Evolutionary conservation across 441 rosid species (phyloP), one percentile per base, ranked within the genome.

Genomic region (Brassica balearica): DNA sequence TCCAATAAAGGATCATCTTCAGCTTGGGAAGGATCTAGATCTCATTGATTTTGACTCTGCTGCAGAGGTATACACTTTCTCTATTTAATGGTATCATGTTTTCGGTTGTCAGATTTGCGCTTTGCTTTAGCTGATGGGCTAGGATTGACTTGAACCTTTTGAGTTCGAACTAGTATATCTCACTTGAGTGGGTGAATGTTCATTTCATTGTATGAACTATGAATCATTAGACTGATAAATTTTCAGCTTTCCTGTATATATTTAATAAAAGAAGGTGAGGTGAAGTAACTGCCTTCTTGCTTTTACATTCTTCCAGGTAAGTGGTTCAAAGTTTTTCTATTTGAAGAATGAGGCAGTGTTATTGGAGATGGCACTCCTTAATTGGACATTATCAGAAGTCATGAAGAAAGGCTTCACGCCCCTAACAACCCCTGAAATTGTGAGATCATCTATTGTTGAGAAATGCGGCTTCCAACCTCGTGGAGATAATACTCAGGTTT

Each of bases 401-500:
- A 81, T 86, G 85, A 91, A 90, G 83, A 93, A 88, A 81, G 99
- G 99, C 32, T 95, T 89, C 82, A 88, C 82, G 4, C 91, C 95
- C 56, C 59, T 95, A 66, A 89, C 85, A 23, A 93, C 99, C 73
- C 98, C 99, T 20, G 98, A 95, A 84, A 84, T 95, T 61, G 98
- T 95, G 64, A 88, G 99, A 80, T 90, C 96, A 11, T 90, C 99
- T 60, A 79, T 88, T 70, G 94, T 95, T 78, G 99, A 95, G 84
- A 95, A 95, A 86, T 95, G 99, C 74, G 99, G 98, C 64, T 95
- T 95, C 82, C 98, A 90, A 82, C 99, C 99, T 80, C 98, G 97
- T 83, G 98, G 93, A 86, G 91, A 84, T 78, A 95, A 92, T 83
- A 95, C 97, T 48, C 97, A 92, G 99, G 99, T 95, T 82, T 80